Evolutionary conservation across 306 rosid genomes (phyloP).

Genomic region (Cucumis cinereus): DNA sequence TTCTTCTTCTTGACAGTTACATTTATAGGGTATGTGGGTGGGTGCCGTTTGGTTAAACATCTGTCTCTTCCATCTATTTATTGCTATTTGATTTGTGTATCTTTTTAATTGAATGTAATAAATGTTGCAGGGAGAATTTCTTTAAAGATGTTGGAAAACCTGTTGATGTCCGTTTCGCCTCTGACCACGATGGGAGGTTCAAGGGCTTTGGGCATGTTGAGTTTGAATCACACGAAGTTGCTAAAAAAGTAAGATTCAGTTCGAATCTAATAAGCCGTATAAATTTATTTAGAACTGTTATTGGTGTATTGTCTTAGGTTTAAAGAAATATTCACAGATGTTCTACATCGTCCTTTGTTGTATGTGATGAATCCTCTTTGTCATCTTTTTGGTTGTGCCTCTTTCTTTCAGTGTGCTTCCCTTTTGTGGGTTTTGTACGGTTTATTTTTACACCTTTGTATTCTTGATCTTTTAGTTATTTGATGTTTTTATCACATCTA

Average conservation of each 20-base stretch:
- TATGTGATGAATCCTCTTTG: too few relatives aligned
- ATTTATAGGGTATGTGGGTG: neutral
- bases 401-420: too few relatives aligned
- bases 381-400: too few relatives aligned
- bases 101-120: neutral
- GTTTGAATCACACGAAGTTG: conserved; percentile 49
- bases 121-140: conserved; percentile 42
- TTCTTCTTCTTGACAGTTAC: neutral
- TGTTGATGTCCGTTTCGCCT: conserved; percentile 54
- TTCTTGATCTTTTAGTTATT: neutral
- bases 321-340: neutral
- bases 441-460: too few relatives aligned
- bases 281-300: neutral
- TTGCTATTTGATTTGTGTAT: neutral
- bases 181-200: conserved; percentile 29
- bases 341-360: too few relatives aligned
- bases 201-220: conserved; percentile 87
- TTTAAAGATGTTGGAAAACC: conserved; percentile 56
- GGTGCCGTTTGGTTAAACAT: neutral
- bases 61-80: neutral
- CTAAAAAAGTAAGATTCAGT: conserved; percentile 29
- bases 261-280: neutral
- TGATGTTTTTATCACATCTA: neutral
- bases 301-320: neutral
- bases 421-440: too few relatives aligned